Evolutionary conservation across 2,329 filamentous ascomycete genomes (phyloP).

Genomic region (Chalaropsis ovoidea): DNA sequence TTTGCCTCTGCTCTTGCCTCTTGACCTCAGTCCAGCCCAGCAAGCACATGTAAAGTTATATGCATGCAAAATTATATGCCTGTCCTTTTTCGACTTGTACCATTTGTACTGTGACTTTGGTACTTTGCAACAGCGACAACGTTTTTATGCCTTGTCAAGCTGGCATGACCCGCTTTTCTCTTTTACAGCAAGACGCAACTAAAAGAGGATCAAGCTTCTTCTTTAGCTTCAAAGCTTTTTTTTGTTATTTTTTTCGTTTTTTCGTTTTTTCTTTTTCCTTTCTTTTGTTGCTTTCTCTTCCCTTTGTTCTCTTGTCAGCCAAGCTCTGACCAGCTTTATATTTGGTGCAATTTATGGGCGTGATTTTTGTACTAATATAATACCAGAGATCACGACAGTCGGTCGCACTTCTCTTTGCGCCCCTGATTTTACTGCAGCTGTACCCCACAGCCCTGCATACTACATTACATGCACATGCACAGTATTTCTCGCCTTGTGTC

Average conservation of each 20-base stretch:
- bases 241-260: no score
- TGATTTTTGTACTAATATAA: background rate
- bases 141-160: background rate
- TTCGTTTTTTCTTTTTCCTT: no score
- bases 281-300: no score
- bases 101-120: no score
- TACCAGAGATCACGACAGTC: background rate
- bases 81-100: no score
- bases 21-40: no score
- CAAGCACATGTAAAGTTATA: no score
- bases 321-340: background rate
- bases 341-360: background rate
- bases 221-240: constrained; percentile 11
- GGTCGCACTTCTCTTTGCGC: no score
- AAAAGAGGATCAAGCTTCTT: constrained; percentile 11
- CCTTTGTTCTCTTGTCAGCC: background rate
- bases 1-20: no score
- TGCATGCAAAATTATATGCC: no score
- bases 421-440: constrained; percentile 5
- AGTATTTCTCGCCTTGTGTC: no score
- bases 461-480: background rate
- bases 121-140: background rate
- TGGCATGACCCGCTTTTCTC: no score
- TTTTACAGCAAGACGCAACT: background rate
- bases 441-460: constrained; percentile 2